These are phyloP conservation scores for Ganoderma lingzhi DNA, from an alignment of 1,284 basidiomycete species.

Conservation along the genomic window DNA sequence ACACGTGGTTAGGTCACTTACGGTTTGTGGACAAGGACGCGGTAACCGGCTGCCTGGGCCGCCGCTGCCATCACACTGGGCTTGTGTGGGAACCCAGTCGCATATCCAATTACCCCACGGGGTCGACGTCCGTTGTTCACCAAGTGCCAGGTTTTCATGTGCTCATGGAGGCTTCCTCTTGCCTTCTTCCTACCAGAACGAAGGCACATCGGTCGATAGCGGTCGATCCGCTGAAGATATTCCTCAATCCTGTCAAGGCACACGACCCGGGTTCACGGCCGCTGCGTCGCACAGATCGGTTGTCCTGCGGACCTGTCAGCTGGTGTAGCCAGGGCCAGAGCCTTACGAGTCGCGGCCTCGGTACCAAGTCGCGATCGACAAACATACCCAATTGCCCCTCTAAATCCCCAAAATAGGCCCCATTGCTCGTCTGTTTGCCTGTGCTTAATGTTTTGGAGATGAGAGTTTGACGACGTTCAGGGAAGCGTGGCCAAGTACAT, in stretches of 20 bases:
- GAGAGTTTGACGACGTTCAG: not conserved
- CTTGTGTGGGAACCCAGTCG: not conserved
- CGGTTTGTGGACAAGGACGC: not conserved
- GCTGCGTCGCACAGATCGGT: not conserved
- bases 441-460: not conserved
- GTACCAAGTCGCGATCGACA: not conserved
- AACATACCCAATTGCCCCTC: not conserved
- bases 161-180: conserved; percentile 15
- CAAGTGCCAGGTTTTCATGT: conserved; percentile 22
- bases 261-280: not conserved
- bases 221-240: not conserved
- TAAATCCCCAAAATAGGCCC: not conserved
- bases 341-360: not conserved
- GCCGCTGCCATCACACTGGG: not conserved
- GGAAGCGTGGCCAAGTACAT: not conserved
- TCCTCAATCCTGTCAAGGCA: not conserved
- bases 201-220: conserved; percentile 4
- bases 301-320: not conserved
- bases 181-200: not conserved
- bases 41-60: not conserved
- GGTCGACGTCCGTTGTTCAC: conserved; percentile 2
- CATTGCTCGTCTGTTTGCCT: not conserved
- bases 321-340: not conserved
- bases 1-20: not conserved
- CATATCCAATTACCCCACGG: conserved; percentile 3